Conservation (phyloP, 2,329 filamentous ascomycete species). For the Metarhizium brunneum region DNA sequence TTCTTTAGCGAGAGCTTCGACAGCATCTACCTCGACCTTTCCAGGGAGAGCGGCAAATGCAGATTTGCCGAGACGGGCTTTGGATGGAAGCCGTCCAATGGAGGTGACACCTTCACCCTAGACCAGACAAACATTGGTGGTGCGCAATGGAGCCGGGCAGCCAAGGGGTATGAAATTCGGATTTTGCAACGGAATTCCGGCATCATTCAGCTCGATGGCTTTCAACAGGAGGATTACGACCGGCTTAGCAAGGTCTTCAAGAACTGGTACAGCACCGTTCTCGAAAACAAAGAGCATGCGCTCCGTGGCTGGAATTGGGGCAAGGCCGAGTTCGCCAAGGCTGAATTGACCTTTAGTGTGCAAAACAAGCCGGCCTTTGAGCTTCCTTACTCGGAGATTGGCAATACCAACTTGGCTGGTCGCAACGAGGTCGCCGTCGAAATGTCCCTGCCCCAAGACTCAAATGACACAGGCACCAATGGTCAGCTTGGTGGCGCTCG, state of each 20-base stretch:
- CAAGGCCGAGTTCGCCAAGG: conserved; percentile 92
- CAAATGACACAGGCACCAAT: conserved; percentile 63
- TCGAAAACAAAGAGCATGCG: conserved; percentile 90
- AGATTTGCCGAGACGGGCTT: conserved; percentile 90
- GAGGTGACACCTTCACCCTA: conserved; percentile 88
- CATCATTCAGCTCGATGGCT: conserved; percentile 89
- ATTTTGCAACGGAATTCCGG: conserved; percentile 76
- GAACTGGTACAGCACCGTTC: conserved; percentile 90
- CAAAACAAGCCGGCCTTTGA: conserved; percentile 96
- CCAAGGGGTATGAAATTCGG: conserved; percentile 89
- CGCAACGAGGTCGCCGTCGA: conserved; percentile 97
- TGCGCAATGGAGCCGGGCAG: conserved; percentile 90
- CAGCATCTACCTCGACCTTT: conserved; percentile 92
- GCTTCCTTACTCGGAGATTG: conserved; percentile 93
- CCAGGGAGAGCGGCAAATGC: conserved; percentile 85
- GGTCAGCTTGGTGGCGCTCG: conserved; percentile 64
- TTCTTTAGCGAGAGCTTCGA: conserved; percentile 76
- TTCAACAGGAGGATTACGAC: conserved; percentile 89
- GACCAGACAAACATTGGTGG: conserved; percentile 76
- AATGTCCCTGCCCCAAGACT: conserved; percentile 68
- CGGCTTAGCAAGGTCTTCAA: conserved; percentile 90
- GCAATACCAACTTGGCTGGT: conserved; percentile 93
- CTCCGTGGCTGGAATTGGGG: conserved; percentile 99
- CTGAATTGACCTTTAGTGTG: conserved; percentile 92
- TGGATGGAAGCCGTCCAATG: conserved; percentile 85